Evolutionary conservation across 768 basidiomycete species (phyloP), one percentile per base, ranked within the genome.

Genomic region (Dacryopinax spathularia): DNA sequence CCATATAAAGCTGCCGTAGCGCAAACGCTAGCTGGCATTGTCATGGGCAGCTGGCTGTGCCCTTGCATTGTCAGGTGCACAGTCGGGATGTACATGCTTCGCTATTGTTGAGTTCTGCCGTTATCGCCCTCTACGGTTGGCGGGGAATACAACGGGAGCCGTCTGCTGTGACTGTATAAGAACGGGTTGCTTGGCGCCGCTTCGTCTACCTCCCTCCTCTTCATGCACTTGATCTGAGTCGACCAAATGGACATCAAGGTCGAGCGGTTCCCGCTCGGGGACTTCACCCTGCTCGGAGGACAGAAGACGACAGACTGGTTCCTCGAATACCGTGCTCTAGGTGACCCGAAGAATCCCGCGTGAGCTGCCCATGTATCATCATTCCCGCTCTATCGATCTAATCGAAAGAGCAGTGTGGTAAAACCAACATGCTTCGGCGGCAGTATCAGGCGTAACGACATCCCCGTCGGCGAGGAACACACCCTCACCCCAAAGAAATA

Each of bases 401-500:
- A 37, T 10, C 48, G 25, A 29, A 56, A 6, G 15, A 13, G n/a
- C 12, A 56, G 48, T 43, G 43, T 62, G 29, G 7, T 62, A 4
- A 31, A 62, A 15, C 62, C 62, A 25, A 62, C 62, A 12, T 62
- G 62, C 27, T 62, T 41, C 22, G 37, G 37, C 2, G 62, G 62
- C 15, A 27, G 62, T 35, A 31, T 43, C 20, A 27, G 13, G 22
- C 25, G 35, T 41, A 31, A 25, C 25, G 34, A 36, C 37, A 62
- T 39, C 16, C 33, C 61, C 15, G 34, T 62, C 13, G 62, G 41
- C 2, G 36, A 41, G 37, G 62, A 62, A 31, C 37, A 62, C 20
- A 43, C 62, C 6, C 37, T 62, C 29, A 29, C 25, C 10, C 62
- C 62, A 18, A n/a, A 35, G 22, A 41, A 39, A 20, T 62, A 62